A percentile compares a stretch with the other conserved stretches of the same genome.
These are phyloP conservation scores for Dactylellina haptotyla DNA, from an alignment of 2,329 filamentous ascomycete species.

Conservation along the genomic window DNA sequence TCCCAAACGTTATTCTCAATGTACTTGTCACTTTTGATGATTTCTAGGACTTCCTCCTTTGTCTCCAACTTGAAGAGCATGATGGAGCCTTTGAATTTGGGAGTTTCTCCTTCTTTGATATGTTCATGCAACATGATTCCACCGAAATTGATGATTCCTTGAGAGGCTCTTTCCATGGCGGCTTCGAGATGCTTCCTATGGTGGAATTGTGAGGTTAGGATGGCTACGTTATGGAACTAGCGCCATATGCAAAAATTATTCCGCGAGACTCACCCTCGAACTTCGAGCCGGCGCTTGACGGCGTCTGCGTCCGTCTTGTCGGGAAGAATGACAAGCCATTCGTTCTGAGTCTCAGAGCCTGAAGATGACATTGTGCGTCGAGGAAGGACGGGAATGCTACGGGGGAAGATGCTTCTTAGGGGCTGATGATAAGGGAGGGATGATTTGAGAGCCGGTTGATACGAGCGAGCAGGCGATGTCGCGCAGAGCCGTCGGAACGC, in stretches of 20 bases:
- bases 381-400: neutral
- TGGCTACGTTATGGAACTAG: too few relatives aligned
- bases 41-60: constrained; percentile 36
- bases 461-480: constrained; percentile 15
- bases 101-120: constrained; percentile 38
- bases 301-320: constrained; percentile 47
- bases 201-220: too few relatives aligned
- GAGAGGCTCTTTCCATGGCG: constrained; percentile 12
- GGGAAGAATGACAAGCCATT: constrained; percentile 52
- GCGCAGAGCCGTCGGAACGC: constrained; percentile 32
- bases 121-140: constrained; percentile 50
- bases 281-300: constrained; percentile 36
- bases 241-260: too few relatives aligned
- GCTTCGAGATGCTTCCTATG: constrained; percentile 41
- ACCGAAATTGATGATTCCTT: constrained; percentile 42
- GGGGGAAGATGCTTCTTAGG: neutral
- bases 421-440: neutral
- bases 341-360: constrained; percentile 24
- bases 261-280: constrained; percentile 43
- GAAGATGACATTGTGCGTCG: constrained; percentile 38
- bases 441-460: neutral
- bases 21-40: constrained; percentile 45
- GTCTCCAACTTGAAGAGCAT: constrained; percentile 40
- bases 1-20: constrained; percentile 51
- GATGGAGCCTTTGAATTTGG: constrained; percentile 48